These are phyloP conservation scores for Fusarium oxysporum DNA, from an alignment of 2,329 filamentous ascomycete genomes.

Conservation along the genomic window DNA sequence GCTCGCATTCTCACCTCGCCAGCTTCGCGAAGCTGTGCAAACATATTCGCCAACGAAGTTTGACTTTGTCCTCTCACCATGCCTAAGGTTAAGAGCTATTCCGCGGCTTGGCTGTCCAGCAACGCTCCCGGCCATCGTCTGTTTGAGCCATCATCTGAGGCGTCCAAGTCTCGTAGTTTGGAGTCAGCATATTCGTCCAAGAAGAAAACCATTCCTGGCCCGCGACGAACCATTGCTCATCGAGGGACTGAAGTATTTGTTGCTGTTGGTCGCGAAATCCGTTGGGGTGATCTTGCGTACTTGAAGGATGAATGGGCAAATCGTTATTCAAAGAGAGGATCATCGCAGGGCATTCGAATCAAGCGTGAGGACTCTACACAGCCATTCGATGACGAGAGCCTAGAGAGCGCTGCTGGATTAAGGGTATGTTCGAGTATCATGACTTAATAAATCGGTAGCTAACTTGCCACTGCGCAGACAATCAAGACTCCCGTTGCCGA, in stretches of 20 bases:
- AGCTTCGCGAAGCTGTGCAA: constrained; percentile 30
- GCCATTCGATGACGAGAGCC: constrained; percentile 51
- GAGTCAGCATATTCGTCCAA: constrained; percentile 56
- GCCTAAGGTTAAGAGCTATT: constrained; percentile 88
- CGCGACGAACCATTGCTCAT: constrained; percentile 77
- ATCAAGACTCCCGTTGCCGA: constrained; percentile 83
- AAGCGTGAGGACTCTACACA: constrained; percentile 62
- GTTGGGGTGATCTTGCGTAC: constrained; percentile 87
- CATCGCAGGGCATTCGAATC: constrained; percentile 52
- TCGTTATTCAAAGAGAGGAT: constrained; percentile 46
- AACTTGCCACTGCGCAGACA: constrained; percentile 59
- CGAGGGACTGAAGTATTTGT: constrained; percentile 90
- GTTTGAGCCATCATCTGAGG: constrained; percentile 68
- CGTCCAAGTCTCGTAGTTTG: constrained; percentile 53
- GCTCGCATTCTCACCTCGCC: neutral
- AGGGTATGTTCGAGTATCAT: constrained; percentile 47
- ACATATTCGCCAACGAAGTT: constrained; percentile 1
- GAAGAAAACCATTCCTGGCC: constrained; percentile 60
- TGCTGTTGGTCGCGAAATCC: constrained; percentile 87
- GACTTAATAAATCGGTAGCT: neutral
- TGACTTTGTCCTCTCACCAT: constrained; percentile 59
- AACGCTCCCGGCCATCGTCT: constrained; percentile 82
- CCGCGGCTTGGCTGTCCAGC: constrained; percentile 86
- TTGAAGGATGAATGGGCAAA: constrained; percentile 72
- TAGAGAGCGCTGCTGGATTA: constrained; percentile 46